phyloP scores from a whole-genome alignment of 441 rosid species.

The Corymbia calophylla region DNA sequence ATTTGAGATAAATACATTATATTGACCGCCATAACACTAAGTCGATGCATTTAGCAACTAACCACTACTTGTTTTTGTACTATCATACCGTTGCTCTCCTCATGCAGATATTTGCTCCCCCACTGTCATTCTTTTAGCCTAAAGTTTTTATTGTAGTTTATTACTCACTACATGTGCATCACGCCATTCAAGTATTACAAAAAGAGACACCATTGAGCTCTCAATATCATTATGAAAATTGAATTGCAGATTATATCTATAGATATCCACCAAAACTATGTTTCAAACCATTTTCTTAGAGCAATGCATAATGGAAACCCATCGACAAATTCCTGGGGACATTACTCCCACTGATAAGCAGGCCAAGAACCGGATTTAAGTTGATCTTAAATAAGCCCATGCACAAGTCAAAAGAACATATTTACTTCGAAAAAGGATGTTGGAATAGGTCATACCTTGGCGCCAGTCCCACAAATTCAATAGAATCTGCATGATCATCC shows the following conservation, averaged over 20 bases:
- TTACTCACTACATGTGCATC: not conserved
- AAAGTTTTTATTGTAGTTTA: not conserved
- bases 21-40: not conserved
- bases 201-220: not conserved
- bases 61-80: not conserved
- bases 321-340: not conserved
- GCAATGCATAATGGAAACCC: not conserved
- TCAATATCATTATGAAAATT: not conserved
- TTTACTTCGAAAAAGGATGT: not conserved
- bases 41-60: not conserved
- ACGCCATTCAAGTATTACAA: not conserved
- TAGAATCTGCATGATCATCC: slow-evolving; percentile 46
- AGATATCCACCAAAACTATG: not conserved
- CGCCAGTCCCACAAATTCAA: slow-evolving; percentile 61
- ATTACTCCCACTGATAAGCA: not conserved
- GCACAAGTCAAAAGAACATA: not conserved
- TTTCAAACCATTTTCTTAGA: not conserved
- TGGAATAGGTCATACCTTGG: slow-evolving; percentile 25
- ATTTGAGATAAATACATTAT: too few relatives aligned
- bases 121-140: not conserved
- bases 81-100: not conserved
- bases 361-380: not conserved
- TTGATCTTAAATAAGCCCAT: not conserved
- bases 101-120: not conserved
- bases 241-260: not conserved